phyloP scores from a whole-genome alignment of 805 yeast genomes.

The Kuraishia piskuri region DNA sequence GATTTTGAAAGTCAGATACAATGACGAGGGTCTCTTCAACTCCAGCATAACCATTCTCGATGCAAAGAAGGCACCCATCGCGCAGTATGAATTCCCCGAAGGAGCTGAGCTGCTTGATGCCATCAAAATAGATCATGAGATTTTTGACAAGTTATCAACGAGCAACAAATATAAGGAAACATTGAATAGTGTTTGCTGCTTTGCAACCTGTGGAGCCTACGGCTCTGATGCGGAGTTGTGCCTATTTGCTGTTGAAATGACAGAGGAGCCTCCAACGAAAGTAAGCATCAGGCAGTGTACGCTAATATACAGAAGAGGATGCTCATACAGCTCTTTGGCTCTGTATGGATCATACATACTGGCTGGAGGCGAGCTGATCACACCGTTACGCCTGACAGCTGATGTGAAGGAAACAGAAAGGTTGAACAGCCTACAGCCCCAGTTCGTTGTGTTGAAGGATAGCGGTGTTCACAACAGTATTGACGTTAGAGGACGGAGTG shows the following conservation, averaged over 20 bases:
- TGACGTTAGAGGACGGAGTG: not conserved
- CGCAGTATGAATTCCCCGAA: not conserved
- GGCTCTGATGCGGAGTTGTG: not conserved
- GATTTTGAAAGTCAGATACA: not conserved
- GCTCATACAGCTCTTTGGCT: not conserved
- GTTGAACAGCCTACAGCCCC: not conserved
- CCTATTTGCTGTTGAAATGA: not conserved
- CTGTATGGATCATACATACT: not conserved
- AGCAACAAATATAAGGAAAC: not conserved
- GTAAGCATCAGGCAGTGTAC: not conserved
- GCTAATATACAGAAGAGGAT: not conserved
- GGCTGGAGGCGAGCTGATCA: not conserved
- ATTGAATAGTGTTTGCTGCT: not conserved
- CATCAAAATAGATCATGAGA: not conserved
- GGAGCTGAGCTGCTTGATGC: not conserved
- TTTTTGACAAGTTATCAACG: not conserved
- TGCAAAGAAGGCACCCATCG: not conserved
- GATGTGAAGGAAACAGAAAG: not conserved
- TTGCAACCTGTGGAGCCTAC: not conserved
- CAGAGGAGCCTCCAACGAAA: not conserved
- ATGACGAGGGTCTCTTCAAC: not conserved
- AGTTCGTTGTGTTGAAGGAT: not conserved
- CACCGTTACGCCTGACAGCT: not conserved
- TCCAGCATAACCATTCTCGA: not conserved
- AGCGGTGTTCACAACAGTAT: not conserved